phyloP scores from a whole-genome alignment of 2,329 filamentous ascomycete genomes.

The Fusarium nygamai region DNA sequence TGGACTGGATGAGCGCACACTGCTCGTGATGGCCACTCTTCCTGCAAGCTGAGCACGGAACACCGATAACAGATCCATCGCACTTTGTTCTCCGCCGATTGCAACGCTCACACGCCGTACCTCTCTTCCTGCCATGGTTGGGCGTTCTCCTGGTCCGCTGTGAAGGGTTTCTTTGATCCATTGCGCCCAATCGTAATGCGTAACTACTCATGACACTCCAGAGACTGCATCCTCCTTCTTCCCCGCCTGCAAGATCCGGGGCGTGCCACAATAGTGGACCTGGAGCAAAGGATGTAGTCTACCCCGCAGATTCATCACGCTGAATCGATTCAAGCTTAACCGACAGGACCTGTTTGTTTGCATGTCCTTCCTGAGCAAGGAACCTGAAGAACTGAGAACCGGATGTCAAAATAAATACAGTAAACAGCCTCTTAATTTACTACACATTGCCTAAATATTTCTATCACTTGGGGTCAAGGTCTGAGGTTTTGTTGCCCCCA shows the following conservation, averaged over 20 bases:
- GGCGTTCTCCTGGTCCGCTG: fast-evolving
- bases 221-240: neutral
- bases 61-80: neutral
- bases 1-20: neutral
- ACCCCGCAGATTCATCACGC: neutral
- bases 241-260: neutral
- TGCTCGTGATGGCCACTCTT: neutral
- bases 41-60: neutral
- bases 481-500: too few relatives aligned
- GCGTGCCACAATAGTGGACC: neutral
- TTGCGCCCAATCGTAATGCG: neutral
- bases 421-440: too few relatives aligned
- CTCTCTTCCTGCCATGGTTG: neutral
- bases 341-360: too few relatives aligned
- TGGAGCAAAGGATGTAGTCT: neutral
- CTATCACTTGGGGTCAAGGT: too few relatives aligned
- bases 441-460: too few relatives aligned
- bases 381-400: too few relatives aligned
- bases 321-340: neutral
- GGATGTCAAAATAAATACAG: too few relatives aligned
- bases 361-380: too few relatives aligned
- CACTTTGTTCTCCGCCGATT: conserved; percentile 7
- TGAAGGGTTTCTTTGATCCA: neutral
- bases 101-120: neutral
- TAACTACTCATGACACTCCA: fast-evolving